Percentiles rank a stretch among this genome's conserved stretches.
Conservation (phyloP, 2,329 filamentous ascomycete genomes). For the Ceratocystis papillata region DNA sequence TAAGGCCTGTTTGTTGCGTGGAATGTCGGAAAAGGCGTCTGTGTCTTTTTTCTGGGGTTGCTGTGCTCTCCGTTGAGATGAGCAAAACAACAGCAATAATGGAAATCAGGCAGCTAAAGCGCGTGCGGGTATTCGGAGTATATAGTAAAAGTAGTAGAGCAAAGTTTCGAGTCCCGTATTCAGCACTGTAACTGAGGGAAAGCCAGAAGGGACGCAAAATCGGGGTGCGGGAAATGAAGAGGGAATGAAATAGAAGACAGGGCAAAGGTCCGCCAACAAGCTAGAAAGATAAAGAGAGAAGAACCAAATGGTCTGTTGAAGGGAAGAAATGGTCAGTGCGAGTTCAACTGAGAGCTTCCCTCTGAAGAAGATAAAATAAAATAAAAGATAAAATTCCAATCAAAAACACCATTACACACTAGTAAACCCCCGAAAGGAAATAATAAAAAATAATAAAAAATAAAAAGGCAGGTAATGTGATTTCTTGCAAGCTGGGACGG, state of each 20-base stretch:
- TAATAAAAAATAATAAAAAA: neutral
- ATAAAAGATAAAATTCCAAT: neutral
- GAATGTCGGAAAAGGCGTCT: slow-evolving; percentile 9
- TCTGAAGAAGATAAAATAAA: neutral
- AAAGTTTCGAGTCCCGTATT: neutral
- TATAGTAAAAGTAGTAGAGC: slow-evolving; percentile 11
- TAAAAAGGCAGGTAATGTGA: neutral
- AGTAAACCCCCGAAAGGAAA: neutral
- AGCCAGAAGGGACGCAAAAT: slow-evolving; percentile 9
- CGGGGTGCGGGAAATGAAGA: slow-evolving; percentile 4
- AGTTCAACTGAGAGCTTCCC: slow-evolving; percentile 10
- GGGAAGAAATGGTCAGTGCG: slow-evolving; percentile 6
- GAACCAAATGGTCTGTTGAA: slow-evolving; percentile 9
- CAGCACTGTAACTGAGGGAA: neutral
- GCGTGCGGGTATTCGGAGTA: neutral
- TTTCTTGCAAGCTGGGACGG: no score
- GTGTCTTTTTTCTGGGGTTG: slow-evolving; percentile 2
- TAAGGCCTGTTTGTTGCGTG: slow-evolving; percentile 13
- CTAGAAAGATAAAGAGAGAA: slow-evolving; percentile 2
- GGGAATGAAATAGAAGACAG: neutral
- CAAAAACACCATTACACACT: neutral
- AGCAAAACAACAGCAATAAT: neutral
- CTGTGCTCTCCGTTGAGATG: neutral
- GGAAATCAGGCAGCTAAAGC: neutral
- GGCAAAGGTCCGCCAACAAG: neutral